A percentile compares a stretch with the other conserved stretches of the same genome.
Conservation (phyloP, 1,139 yeast genomes). For the Yamadazyma oceani region DNA sequence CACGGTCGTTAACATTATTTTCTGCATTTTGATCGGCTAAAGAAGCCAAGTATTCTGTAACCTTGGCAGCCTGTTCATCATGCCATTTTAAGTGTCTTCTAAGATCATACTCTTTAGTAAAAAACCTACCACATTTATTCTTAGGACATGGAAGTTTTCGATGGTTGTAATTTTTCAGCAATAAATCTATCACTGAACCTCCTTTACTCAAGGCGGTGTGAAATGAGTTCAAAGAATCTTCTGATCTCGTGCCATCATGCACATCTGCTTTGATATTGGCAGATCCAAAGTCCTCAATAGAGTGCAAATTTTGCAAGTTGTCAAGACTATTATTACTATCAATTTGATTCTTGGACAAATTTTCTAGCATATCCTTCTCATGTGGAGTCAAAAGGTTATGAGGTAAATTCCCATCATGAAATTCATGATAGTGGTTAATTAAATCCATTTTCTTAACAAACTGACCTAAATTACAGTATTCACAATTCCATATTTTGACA, state of each 20-base stretch:
- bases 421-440: constrained; percentile 42
- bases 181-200: constrained; percentile 33
- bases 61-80: constrained; percentile 32
- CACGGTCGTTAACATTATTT: constrained; percentile 15
- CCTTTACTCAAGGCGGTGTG: constrained; percentile 22
- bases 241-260: constrained; percentile 19
- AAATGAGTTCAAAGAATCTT: constrained; percentile 28
- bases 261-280: too few relatives aligned
- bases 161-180: constrained; percentile 35
- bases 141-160: constrained; percentile 46
- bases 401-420: constrained; percentile 44
- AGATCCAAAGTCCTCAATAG: constrained; percentile 2
- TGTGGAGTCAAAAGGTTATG: constrained; percentile 29
- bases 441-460: constrained; percentile 38
- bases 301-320: constrained; percentile 4
- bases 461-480: constrained; percentile 41
- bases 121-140: constrained; percentile 46
- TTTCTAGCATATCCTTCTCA: constrained; percentile 25
- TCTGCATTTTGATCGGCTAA: constrained; percentile 20
- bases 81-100: constrained; percentile 60
- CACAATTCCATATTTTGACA: constrained; percentile 64
- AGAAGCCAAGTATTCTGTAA: constrained; percentile 32
- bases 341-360: constrained; percentile 19
- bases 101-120: constrained; percentile 49
- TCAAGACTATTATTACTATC: constrained; percentile 15